phyloP scores from a whole-genome alignment of 305 asterid genomes.

The Fraxinus latifolia region DNA sequence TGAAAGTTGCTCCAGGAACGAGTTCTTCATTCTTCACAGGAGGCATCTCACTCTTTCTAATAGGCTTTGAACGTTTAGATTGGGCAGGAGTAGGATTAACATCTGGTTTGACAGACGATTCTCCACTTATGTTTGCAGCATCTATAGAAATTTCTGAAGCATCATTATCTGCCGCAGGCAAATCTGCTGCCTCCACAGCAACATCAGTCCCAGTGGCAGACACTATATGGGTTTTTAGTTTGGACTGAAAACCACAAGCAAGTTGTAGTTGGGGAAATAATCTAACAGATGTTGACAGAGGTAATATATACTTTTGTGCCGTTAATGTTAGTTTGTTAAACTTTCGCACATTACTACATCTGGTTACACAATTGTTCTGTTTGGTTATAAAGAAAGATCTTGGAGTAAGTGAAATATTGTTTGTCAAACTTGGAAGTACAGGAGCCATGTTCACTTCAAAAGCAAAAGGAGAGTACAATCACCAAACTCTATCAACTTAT shows the following conservation, averaged over 20 bases:
- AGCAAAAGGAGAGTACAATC: constrained; percentile 24
- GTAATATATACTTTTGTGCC: constrained; percentile 47
- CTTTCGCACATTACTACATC: constrained; percentile 42
- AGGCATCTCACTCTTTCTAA: constrained; percentile 88
- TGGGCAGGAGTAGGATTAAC: constrained; percentile 26
- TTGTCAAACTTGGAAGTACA: constrained; percentile 45
- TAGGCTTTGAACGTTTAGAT: constrained; percentile 57
- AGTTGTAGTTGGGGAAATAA: constrained; percentile 74
- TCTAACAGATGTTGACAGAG: constrained; percentile 72
- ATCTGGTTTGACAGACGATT: constrained; percentile 40
- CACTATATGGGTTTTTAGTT: constrained; percentile 34
- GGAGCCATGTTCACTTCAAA: constrained; percentile 55
- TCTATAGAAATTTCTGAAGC: constrained; percentile 30
- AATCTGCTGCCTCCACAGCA: constrained; percentile 59
- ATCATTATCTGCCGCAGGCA: constrained; percentile 36
- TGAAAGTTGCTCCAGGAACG: constrained; percentile 74
- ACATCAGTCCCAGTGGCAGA: constrained; percentile 69
- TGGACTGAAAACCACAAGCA: constrained; percentile 44
- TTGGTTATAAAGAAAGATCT: constrained; percentile 38
- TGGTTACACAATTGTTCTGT: constrained; percentile 40
- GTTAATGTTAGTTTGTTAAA: constrained; percentile 44
- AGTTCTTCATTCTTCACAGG: constrained; percentile 82
- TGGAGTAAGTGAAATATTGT: constrained; percentile 42
- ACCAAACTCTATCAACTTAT: constrained; percentile 35
- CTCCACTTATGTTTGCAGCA: constrained; percentile 39